phyloP scores from a whole-genome alignment of 2,329 filamentous ascomycete species.

The Botrytis tulipae region DNA sequence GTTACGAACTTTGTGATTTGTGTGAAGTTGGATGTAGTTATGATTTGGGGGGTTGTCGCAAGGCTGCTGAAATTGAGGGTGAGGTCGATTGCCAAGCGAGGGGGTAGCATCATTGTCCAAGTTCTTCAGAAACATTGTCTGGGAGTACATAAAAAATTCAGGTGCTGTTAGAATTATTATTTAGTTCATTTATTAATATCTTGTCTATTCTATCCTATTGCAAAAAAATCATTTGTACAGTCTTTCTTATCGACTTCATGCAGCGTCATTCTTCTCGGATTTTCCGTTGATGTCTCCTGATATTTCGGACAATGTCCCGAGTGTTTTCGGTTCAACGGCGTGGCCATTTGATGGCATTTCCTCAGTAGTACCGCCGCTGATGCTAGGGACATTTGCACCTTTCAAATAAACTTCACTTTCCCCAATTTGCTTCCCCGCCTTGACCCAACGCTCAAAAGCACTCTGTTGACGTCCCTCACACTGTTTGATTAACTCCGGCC shows the following conservation, averaged over 20 bases:
- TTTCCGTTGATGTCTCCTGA: background rate
- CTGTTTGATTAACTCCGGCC: slow-evolving; percentile 77
- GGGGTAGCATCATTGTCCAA: background rate
- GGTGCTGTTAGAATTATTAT: background rate
- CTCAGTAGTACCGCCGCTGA: slow-evolving; percentile 21
- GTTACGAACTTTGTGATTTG: background rate
- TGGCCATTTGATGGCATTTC: slow-evolving; percentile 9
- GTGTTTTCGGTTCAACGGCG: slow-evolving; percentile 11
- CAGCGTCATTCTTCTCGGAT: background rate
- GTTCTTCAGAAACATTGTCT: background rate
- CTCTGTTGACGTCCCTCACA: slow-evolving; percentile 63
- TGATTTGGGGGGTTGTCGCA: slow-evolving; percentile 13
- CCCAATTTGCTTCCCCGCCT: slow-evolving; percentile 76
- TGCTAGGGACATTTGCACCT: slow-evolving; percentile 47
- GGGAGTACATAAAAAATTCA: background rate
- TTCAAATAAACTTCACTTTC: slow-evolving; percentile 86
- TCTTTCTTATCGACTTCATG: background rate
- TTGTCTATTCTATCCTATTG: background rate
- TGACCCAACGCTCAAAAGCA: slow-evolving; percentile 70
- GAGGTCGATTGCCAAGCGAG: slow-evolving; percentile 4
- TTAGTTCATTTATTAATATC: background rate
- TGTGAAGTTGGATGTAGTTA: background rate
- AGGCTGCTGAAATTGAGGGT: slow-evolving; percentile 8
- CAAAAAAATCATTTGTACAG: background rate
- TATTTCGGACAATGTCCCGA: slow-evolving; percentile 3